A percentile compares a stretch with the other conserved stretches of the same genome.
Evolutionary conservation across 306 rosid genomes (phyloP).

Genomic region (Cicer chorassanicum): DNA sequence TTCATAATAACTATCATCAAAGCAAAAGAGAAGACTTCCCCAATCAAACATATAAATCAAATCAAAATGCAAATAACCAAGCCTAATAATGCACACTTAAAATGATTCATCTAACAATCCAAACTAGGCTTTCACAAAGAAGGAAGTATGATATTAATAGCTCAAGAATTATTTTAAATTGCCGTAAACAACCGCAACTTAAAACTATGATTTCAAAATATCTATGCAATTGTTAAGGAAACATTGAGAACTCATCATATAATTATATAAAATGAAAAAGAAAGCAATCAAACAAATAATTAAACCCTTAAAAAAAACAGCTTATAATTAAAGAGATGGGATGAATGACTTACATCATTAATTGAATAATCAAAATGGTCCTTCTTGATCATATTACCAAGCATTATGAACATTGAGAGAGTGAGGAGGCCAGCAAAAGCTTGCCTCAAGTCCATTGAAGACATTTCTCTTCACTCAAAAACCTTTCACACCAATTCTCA

Average conservation of each 20-base stretch:
- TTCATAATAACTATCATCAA: too few species aligned
- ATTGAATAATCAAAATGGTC: slow-evolving; percentile 48
- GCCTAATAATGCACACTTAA: too few species aligned
- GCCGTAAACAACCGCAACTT: too few species aligned
- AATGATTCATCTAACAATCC: too few species aligned
- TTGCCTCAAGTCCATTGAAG: slow-evolving; percentile 50
- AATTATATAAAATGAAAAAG: not conserved
- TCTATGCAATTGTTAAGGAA: slow-evolving; percentile 3
- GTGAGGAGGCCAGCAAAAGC: slow-evolving; percentile 53
- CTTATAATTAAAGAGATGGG: not conserved
- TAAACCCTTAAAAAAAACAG: not conserved
- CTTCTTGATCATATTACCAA: slow-evolving; percentile 57
- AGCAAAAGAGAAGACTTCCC: too few species aligned
- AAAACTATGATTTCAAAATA: not conserved
- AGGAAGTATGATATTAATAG: not conserved
- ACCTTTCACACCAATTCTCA: not conserved
- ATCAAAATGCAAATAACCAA: too few species aligned
- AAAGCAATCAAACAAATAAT: not conserved
- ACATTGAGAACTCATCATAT: not conserved
- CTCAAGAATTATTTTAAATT: too few species aligned
- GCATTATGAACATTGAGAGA: slow-evolving; percentile 57
- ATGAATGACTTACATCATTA: slow-evolving; percentile 44
- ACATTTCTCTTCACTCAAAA: slow-evolving; percentile 33
- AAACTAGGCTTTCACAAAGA: not conserved
- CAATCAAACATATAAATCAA: too few species aligned